Evolutionary conservation across 805 yeast genomes (phyloP), one percentile per base, ranked within the genome.

Genomic region (Maudiozyma barnettii): DNA sequence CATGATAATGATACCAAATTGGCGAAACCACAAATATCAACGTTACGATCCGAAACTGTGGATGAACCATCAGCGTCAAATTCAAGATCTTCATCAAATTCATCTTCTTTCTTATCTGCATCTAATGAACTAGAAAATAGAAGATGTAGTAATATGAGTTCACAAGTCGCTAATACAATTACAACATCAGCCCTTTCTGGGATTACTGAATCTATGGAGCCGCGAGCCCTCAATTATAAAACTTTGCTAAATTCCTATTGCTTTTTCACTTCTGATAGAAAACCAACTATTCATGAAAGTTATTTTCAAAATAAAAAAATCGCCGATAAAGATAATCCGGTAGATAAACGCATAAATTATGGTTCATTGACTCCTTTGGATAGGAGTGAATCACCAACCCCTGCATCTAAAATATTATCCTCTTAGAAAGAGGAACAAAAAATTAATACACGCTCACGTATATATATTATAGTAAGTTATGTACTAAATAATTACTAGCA

Each of bases 171-270:
- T 16, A 39, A 45, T 22, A 45, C 47, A 10, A 31, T 45, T 21
- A 26, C 43, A 21, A 39, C 43, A 10, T 31, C 33, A 13, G 18
- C 47, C 9, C 20, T 35, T 5, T 22, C 42, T 9, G 36, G 29
- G 22, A 31, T 33, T 19, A 31, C 22, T 1, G 47, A 45, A 18
- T 31, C 31, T 7, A 20, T 36, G 19, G 35, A 41, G 22, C 44
- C 48, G 14, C 41, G 44, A 45, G 45, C 38, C 2, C 13, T 45
- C 21, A 43, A 41, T 29, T 45, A 45, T 30, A 41, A 41, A 22
- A 37, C 33, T n/a, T 19, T 45, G 29, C 22, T 45, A n/a, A 45
- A 45, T 33, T 45, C 48, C 9, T 45, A 45, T 22, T 45, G 48
- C 20, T 45, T 45, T 18, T 41, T 36, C 20, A 41, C 48, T 7